Evolutionary conservation across 2,329 filamentous ascomycete species (phyloP).

Genomic region (Cladosporium cucumerinum): DNA sequence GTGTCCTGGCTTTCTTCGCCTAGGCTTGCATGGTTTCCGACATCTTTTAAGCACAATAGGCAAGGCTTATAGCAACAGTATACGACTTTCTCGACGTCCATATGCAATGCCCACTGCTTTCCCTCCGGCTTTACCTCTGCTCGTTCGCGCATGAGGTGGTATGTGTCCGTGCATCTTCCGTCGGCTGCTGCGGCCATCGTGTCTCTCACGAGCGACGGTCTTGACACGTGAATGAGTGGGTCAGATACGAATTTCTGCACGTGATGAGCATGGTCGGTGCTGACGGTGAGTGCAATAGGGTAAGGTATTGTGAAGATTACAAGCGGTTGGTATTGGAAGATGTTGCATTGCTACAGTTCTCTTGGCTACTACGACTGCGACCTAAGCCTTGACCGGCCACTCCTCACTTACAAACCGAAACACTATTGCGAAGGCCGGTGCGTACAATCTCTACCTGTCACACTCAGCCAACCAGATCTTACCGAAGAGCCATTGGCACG

Average conservation of each 20-base stretch:
- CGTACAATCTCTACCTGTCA: background rate
- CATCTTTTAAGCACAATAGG: background rate
- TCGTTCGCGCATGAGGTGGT: background rate
- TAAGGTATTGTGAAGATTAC: background rate
- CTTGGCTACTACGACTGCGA: background rate
- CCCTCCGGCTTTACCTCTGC: background rate
- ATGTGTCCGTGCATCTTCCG: background rate
- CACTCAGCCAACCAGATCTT: background rate
- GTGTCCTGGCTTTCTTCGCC: constrained; percentile 17
- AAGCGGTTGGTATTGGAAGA: background rate
- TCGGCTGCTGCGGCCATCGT: background rate
- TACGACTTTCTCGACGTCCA: background rate
- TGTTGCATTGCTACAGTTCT: background rate
- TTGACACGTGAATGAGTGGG: background rate
- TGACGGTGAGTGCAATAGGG: background rate
- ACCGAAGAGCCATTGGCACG: background rate
- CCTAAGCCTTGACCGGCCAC: background rate
- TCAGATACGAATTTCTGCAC: background rate
- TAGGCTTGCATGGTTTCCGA: background rate
- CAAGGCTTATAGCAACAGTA: background rate
- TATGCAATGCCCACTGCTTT: background rate
- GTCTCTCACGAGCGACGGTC: background rate
- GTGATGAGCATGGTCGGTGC: background rate
- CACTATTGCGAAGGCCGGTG: too few species aligned
- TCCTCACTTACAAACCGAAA: background rate